Evolutionary conservation across 805 yeast genomes (phyloP), one percentile per base, ranked within the genome.

Genomic region (Cyberlindnera lachancei): DNA sequence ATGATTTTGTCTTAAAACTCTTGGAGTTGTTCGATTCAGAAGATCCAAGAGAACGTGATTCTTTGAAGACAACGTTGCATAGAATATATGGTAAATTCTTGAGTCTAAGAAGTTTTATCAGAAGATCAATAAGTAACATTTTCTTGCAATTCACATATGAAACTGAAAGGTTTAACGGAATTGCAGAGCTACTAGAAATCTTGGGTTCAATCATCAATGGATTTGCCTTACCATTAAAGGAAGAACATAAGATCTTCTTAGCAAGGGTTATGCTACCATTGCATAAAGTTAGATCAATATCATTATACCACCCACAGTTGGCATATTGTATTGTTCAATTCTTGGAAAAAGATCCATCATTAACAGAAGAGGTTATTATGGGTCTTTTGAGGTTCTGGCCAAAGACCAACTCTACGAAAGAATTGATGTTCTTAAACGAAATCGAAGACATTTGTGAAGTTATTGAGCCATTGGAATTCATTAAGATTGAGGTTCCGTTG

Each of bases 251-350:
- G 59, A 76, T 84, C 11, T 92, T 92, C 48, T 61, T 92, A 41
- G 76, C 84, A 21, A 69, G 95, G 37, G 90, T 90, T 14, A 69
- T 92, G 48, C 68, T 92, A 18, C 98, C 98, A 18, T 63, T 92
- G 56, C 98, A 92, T 58, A 90, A 92, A 57, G 90, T 85, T 13
- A 80, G 88, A 55, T 75, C 92, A 33, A 66, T 92, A 36, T 80
- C 94, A 7, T 64, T 90, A 41, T 92, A 90, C 57, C 98, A 92
- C 55, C 96, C 97, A 23, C 98, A 92, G 59, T 69, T 92, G 44
- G 95, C 97, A 6, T 92, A 92, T 59, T 92, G 98, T 63, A 83
- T 92, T 25, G 94, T 92, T 18, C 98, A 92, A 61, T 92, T 92
- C 57, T 64, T 92, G 48, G 98, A 92, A 51, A 92, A 92, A 58